A percentile compares a stretch with the other conserved stretches of the same genome.
Conservation (phyloP, 805 yeast genomes). For the Wickerhamiella hasegawae region DNA sequence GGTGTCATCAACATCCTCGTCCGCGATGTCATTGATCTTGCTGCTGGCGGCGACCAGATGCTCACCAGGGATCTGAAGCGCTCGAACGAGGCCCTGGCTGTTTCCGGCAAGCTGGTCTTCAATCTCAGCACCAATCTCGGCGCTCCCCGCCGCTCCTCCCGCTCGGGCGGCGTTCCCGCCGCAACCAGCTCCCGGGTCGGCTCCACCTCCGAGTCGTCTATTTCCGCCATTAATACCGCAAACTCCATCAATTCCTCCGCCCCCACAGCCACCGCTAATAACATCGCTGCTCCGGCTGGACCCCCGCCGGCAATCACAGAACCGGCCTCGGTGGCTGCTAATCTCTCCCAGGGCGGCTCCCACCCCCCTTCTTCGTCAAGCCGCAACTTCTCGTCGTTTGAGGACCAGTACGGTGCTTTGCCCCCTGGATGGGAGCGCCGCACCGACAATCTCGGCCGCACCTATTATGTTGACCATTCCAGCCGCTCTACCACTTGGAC, state of each 20-base stretch:
- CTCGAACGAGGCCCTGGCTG: constrained; percentile 70
- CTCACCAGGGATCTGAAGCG: constrained; percentile 83
- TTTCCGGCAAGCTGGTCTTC: constrained; percentile 81
- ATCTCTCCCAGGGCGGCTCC: constrained; percentile 8
- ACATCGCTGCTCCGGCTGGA: background rate
- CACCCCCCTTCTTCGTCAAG: constrained; percentile 5
- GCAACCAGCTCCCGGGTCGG: constrained; percentile 2
- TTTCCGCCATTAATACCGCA: background rate
- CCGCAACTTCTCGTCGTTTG: constrained; percentile 61
- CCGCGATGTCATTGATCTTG: constrained; percentile 66
- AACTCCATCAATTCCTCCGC: background rate
- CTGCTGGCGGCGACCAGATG: constrained; percentile 42
- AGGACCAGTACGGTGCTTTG: constrained; percentile 88
- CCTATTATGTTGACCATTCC: constrained; percentile 95
- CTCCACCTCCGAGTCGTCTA: background rate
- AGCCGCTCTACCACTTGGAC: constrained; percentile 99
- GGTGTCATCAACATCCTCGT: constrained; percentile 89
- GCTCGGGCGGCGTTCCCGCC: constrained; percentile 8
- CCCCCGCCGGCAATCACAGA: background rate
- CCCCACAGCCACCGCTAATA: background rate
- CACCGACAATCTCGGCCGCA: constrained; percentile 93
- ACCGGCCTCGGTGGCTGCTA: background rate
- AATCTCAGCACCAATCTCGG: constrained; percentile 21
- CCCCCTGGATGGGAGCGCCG: constrained; percentile 99
- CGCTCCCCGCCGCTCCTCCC: constrained; percentile 6